These are phyloP conservation scores for Neurospora sp. DNA, from an alignment of 495 filamentous ascomycete species.

Conservation along the genomic window DNA sequence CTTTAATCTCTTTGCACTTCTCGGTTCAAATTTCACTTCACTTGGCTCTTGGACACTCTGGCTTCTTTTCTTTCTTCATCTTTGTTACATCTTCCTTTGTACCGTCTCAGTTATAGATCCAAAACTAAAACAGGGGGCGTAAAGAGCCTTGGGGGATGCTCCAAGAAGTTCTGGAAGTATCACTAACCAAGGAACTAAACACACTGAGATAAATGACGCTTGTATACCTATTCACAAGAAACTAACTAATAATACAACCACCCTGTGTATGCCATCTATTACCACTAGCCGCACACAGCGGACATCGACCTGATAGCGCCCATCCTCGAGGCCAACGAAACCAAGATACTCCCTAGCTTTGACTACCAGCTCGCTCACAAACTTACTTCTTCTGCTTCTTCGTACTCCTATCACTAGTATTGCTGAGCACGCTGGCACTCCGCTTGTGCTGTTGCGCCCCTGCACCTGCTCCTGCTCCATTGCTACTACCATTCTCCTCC, in stretches of 20 bases:
- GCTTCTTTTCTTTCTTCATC: not conserved
- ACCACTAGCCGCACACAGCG: not conserved
- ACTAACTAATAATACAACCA: not conserved
- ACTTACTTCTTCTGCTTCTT: conserved; percentile 61
- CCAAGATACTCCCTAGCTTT: not conserved
- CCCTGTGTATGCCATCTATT: not conserved
- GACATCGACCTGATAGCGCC: not conserved
- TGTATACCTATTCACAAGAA: not conserved
- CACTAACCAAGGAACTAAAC: not conserved
- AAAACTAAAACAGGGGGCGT: not conserved
- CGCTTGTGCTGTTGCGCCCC: conserved; percentile 44
- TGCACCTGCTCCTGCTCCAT: not conserved
- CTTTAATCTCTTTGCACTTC: not conserved
- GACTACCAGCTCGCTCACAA: not conserved
- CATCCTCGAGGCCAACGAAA: not conserved
- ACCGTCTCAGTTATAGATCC: not conserved
- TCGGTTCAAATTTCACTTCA: not conserved
- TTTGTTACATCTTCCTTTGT: not conserved
- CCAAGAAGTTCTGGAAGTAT: not conserved
- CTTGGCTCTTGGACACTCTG: not conserved
- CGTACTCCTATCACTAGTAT: conserved; percentile 55
- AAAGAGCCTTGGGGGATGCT: not conserved
- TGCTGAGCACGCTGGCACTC: conserved; percentile 66
- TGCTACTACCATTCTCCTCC: not conserved
- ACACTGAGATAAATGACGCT: not conserved